Conservation (phyloP, 192 early-diverging fungal species). For the Funneliformis mosseae region DNA sequence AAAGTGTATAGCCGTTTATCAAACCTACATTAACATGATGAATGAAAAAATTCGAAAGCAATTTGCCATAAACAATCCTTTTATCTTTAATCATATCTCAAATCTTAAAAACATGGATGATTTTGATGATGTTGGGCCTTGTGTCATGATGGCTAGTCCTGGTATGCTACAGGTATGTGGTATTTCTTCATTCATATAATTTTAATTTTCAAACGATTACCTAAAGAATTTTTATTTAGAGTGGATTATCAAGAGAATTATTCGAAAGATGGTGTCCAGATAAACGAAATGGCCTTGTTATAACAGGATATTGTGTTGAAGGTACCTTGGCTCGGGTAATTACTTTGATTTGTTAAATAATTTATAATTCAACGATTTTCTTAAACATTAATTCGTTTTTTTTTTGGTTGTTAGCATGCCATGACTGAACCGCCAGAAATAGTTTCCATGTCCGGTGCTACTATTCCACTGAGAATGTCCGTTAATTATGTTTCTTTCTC, state of each 20-base stretch:
- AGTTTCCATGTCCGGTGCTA: conserved; percentile 74
- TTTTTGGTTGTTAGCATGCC: conserved; percentile 40
- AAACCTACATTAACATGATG: conserved; percentile 99
- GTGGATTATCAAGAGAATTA: conserved; percentile 91
- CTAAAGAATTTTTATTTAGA: conserved; percentile 38
- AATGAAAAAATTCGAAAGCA: conserved; percentile 91
- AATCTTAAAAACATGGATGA: conserved; percentile 83
- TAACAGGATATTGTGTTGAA: conserved; percentile 98
- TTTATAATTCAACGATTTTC: neutral
- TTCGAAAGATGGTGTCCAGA: conserved; percentile 96
- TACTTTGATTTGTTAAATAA: neutral
- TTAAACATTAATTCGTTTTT: neutral
- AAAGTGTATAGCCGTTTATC: conserved; percentile 95
- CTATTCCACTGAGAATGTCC: conserved; percentile 76
- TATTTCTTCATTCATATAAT: neutral
- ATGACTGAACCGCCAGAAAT: conserved; percentile 89
- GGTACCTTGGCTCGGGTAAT: conserved; percentile 86
- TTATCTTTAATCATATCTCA: conserved; percentile 93
- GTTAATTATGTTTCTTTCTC: conserved; percentile 97
- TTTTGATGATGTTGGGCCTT: conserved; percentile 95
- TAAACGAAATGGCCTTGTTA: conserved; percentile 88
- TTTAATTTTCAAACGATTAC: neutral
- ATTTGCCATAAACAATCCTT: conserved; percentile 87
- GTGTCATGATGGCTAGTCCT: conserved; percentile 98
- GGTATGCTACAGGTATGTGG: conserved; percentile 90